Conservation (phyloP, 495 filamentous ascomycete genomes). For the Trichoderma orchidacearum region DNA sequence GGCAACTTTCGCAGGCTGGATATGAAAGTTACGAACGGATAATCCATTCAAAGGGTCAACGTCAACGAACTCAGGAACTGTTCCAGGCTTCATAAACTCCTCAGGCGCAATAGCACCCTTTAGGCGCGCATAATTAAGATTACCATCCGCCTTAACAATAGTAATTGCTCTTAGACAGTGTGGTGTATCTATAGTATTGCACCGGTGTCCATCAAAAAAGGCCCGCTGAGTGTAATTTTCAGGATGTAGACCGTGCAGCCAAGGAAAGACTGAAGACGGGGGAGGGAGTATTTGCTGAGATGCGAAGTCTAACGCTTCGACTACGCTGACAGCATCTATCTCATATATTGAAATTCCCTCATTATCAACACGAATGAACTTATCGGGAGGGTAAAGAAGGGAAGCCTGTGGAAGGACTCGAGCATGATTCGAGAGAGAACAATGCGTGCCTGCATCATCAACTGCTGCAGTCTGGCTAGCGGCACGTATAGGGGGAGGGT, state of each 20-base stretch:
- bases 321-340: conserved; percentile 54
- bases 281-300: conserved; percentile 72
- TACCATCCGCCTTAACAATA: conserved; percentile 77
- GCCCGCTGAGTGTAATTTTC: conserved; percentile 76
- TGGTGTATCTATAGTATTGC: conserved; percentile 57
- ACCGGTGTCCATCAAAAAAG: conserved; percentile 73
- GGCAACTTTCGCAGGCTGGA: conserved; percentile 82
- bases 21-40: conserved; percentile 86
- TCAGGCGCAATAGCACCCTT: conserved; percentile 74
- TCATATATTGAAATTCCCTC: conserved; percentile 52
- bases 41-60: conserved; percentile 77
- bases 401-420: conserved; percentile 24
- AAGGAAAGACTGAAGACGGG: conserved; percentile 79
- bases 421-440: neutral
- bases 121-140: conserved; percentile 57
- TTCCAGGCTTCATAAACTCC: conserved; percentile 49
- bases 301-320: conserved; percentile 57
- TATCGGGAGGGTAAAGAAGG: conserved; percentile 60
- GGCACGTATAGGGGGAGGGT: neutral
- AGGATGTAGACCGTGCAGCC: conserved; percentile 90
- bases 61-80: conserved; percentile 47
- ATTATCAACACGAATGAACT: conserved; percentile 37
- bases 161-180: conserved; percentile 70
- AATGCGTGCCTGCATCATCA: neutral
- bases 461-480: neutral